Conservation (phyloP, 140 eudicot genomes). For the Bidens hawaiensis region DNA sequence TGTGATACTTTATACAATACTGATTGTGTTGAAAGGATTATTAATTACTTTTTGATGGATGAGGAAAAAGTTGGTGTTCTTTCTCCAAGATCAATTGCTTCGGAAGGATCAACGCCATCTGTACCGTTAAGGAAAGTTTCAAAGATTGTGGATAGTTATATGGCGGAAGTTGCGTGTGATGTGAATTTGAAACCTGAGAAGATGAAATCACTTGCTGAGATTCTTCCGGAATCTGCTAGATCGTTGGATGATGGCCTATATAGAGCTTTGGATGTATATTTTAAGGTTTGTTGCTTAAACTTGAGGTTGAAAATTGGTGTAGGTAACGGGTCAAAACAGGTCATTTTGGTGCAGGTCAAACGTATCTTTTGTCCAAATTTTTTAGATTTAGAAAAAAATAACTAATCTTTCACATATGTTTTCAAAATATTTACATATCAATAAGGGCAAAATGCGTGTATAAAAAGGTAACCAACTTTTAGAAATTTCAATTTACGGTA, state of each 20-base stretch:
- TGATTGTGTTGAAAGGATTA: slow-evolving; percentile 76
- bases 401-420: not conserved
- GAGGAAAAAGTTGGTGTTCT: slow-evolving; percentile 36
- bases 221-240: slow-evolving; percentile 91
- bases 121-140: slow-evolving; percentile 74
- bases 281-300: slow-evolving; percentile 50
- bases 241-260: slow-evolving; percentile 87
- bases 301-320: not conserved
- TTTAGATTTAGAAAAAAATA: not conserved
- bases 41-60: slow-evolving; percentile 53
- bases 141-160: slow-evolving; percentile 66
- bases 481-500: not conserved
- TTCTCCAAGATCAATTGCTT: slow-evolving; percentile 49
- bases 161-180: slow-evolving; percentile 95
- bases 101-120: slow-evolving; percentile 53
- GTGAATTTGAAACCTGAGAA: slow-evolving; percentile 83
- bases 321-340: not conserved
- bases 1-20: slow-evolving; percentile 77
- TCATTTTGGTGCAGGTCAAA: not conserved
- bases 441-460: not conserved
- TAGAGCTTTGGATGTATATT: slow-evolving; percentile 84
- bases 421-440: not conserved
- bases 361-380: not conserved
- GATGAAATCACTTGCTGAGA: slow-evolving; percentile 60
- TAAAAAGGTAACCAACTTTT: not conserved